These are phyloP conservation scores for Jatropha podagrica DNA, from an alignment of 441 rosid genomes.

Conservation along the genomic window DNA sequence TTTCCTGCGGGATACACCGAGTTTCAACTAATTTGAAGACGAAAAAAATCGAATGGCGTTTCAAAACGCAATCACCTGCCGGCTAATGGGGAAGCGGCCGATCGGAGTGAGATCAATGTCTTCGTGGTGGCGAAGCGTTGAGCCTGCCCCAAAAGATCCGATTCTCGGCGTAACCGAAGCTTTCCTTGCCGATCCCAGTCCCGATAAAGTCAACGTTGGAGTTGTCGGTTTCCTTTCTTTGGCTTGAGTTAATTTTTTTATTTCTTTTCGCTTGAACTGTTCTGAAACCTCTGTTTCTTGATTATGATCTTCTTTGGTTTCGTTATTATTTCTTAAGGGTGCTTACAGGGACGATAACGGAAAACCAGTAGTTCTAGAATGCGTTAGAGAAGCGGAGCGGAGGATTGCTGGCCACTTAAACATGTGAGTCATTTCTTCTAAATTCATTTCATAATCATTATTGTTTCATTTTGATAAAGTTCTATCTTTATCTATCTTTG, in stretches of 20 bases:
- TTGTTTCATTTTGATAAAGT: neutral
- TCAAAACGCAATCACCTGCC: constrained; percentile 30
- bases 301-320: constrained; percentile 6
- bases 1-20: too few species aligned
- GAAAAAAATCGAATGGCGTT: constrained; percentile 27
- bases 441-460: neutral
- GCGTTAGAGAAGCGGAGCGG: constrained; percentile 93
- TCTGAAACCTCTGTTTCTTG: neutral
- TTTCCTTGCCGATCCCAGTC: constrained; percentile 78
- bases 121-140: constrained; percentile 83
- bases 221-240: constrained; percentile 51
- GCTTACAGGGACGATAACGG: constrained; percentile 98
- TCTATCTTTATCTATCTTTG: too few species aligned
- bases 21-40: neutral
- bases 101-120: constrained; percentile 58
- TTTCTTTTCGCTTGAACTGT: neutral
- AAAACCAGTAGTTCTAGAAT: constrained; percentile 82
- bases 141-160: constrained; percentile 90
- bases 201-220: constrained; percentile 90
- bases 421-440: constrained; percentile 49
- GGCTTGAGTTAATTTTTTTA: neutral
- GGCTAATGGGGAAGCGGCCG: constrained; percentile 31
- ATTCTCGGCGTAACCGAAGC: constrained; percentile 97
- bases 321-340: constrained; percentile 45
- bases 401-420: constrained; percentile 69